Evolutionary conservation across 129 eudicot genomes (phyloP), one percentile per base, ranked within the genome.

Genomic region (Scalesia atractyloides): DNA sequence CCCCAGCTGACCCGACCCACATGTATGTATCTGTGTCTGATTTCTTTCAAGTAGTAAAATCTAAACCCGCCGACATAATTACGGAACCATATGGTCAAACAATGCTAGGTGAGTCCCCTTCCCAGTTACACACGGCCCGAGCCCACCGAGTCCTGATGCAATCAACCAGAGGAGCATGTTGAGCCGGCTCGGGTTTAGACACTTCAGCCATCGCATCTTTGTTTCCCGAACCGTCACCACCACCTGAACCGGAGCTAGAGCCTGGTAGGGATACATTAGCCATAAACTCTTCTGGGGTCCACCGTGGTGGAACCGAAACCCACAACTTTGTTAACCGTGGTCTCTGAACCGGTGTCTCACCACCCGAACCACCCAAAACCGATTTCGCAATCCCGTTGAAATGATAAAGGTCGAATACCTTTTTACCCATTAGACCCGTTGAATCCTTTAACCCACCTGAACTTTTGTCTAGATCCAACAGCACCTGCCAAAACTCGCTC

Each of bases 281-380:
- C 97, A 90, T 87, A 78, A 76, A 94, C 54, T 88, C 97, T 76
- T 94, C 99, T 0, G 99, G 99, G 39, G 97, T 90, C 99, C 99
- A 94, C 79, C 89, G 82, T 0, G 99, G 99, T 1, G 99, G 99
- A 70, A 94, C 99, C 7, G 89, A 86, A 30, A 94, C 99, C 79
- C 83, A 75, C 66, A 94, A 49, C 73, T 88, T 94, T 9, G 97
- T 94, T 1, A 94, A 79, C 54, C 97, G 77, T 1, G 99, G 99
- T 81, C 93, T 79, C 68, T 94, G 99, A 9, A 82, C 61, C 0
- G 95, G 92, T 17, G 48, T 78, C 48, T 81, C 96, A 57, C 81
- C 75, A 65, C 89, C 90, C n/a, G 59, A 33, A 10, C 79, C 70
- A 66, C 89, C 91, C 12, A 44, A 17, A 5, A 86, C 87, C 2